Base-by-base conservation (phyloP, 148 eudicot species). In the Vaccinium corymbosum region DNA sequence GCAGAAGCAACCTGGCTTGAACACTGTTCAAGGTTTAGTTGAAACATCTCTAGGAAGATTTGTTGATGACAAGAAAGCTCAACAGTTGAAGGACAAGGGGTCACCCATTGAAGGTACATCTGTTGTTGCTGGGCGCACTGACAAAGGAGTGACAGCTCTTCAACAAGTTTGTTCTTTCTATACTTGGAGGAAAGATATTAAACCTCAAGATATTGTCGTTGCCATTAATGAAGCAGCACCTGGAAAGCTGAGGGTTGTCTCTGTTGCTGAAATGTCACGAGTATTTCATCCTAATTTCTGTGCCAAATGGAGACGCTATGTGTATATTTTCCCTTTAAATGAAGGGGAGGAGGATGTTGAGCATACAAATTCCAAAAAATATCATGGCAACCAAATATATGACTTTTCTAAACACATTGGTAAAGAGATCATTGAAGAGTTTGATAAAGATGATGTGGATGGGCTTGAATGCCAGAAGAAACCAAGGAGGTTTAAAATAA, bases 1-100 rank as follows among this genome's bases (percentile, higher is more conserved):
- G 99, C 99, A 97, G 94, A 97, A 92, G 88, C 99, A 97, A 88
- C 98, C 97, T 86, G 94, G 91, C 59, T 85, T 97, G 57, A 91
- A 93, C 84, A 92, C 98, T 20, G 97, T 97, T 85, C 99, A 97
- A 86, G 93, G 92, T 80, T 77, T 90, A 78, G 90, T 97, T 82
- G 99, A 97, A 86, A 88, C 80, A 70, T 89, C 94, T 78, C 88
- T 93, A 79, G 98, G 98, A 49, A 87, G 86, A 77, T 97, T 97
- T 84, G 92, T 94, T 83, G 99, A 97, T 90, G 95, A 93, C 78
- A 92, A 72, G 92, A 97, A 97, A 90, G 90, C 90, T 79, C 84
- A 89, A 85, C 88, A 86, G 81, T 88, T 90, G 84, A 94, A 91
- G 89, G 93, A 90, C 25, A 94, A 89, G 88, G 96, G 96, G 78